Evolutionary conservation across 257 asterid genomes (phyloP), one percentile per base, ranked within the genome.

Genomic region (Petunia axillaris): DNA sequence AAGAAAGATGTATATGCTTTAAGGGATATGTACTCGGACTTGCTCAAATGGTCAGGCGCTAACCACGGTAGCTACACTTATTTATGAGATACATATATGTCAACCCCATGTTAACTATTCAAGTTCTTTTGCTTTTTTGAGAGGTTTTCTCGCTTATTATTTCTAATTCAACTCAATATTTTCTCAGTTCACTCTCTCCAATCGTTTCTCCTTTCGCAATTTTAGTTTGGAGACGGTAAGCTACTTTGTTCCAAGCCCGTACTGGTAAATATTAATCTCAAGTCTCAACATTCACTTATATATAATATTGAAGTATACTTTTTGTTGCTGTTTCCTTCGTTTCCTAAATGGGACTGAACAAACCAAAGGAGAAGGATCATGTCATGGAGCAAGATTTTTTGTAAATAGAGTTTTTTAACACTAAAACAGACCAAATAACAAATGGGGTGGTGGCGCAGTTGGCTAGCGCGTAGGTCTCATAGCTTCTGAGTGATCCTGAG

Each of bases 401-500:
- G 38, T 64, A 11, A 46, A 64, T 11, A 25, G 10, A 64, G 25
- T 1, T 0, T 10, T 8, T 13, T 9, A 8, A 3, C 41, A 0
- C 0, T 53, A 10, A 5, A 3, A 46, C 8, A 48, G 2, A 48
- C 8, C 25, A 25, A 25, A 25, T 25, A 25, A 25, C 25, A 25
- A 25, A 25, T 25, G 97, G 97, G 96, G 97, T 91, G 98, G 96
- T 92, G 97, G 97, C 97, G 96, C 97, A 93, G 97, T 94, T 91
- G 98, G 97, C 93, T 94, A 93, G 97, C 97, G 97, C 96, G 98
- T 93, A 94, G 98, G 98, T 93, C 98, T 94, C 96, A 91, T 93
- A 94, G 94, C 94, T 87, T 74, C 88, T 83, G 93, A 93, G 97
- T 85, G 0, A 91, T 90, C 96, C 96, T 90, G 97, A 90, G 97